Evolutionary conservation across 2,329 filamentous ascomycete genomes (phyloP), one percentile per base, ranked within the genome.

Genomic region (Waltergamsia citrina): DNA sequence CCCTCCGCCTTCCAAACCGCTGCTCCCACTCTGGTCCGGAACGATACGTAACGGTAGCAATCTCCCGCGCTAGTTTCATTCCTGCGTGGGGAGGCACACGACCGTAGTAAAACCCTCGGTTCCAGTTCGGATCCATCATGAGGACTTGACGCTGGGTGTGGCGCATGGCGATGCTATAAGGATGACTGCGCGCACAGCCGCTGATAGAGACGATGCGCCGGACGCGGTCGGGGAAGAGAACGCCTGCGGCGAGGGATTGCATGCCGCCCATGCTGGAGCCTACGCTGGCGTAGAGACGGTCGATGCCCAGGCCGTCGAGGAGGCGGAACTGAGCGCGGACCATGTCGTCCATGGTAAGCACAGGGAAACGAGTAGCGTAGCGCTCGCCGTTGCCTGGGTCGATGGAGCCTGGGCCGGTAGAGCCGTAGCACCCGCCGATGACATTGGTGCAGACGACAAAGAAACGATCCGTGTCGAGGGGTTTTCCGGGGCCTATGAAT

Each of bases 41-140:
- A 40, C 92, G 78, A 58, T 98, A 98, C 3, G 92, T 98, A 30
- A 98, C 88, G 1, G 92, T 98, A 12, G 92, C 92, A 48, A 98
- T 98, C 60, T 98, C 85, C 38, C 92, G 80, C 1, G 92, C 90
- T 6, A 98, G 79, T 62, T 98, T 98, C 90, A 98, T 96, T 32
- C 92, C 92, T 1, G 84, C 80, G 51, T 98, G 92, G 1, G 92
- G 92, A 3, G 92, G 92, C 6, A 98, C 78, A 27, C 69, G 65
- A 49, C 80, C 81, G 53, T 94, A 94, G 66, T 96, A 96, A 62
- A 90, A 94, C 3, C 92, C 92, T 23, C 92, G 78, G 45, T 85
- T 85, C 92, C 92, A 98, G 50, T 94, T 87, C 3, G 88, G 87
- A 50, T 98, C 92, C 82, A 95, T 95, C 88, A 98, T 96, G 31